Percentiles rank a stretch among this genome's conserved stretches.
phyloP scores from a whole-genome alignment of 345 rosid genomes.

The Pistacia atlantica region DNA sequence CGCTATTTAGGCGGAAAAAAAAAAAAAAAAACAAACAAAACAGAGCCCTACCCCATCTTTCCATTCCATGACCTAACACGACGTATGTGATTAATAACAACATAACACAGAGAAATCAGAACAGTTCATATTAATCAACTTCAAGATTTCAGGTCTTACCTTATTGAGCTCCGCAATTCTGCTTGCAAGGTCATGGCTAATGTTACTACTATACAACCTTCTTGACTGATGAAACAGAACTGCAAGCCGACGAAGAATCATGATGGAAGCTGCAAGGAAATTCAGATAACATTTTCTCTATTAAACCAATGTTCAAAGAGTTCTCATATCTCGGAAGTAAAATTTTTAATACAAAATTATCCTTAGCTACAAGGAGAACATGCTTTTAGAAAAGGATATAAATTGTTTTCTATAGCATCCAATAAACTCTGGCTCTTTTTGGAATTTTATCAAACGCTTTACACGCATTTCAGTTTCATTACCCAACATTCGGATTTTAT shows the following conservation, averaged over 20 bases:
- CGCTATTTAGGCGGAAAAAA: background rate
- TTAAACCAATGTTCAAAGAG: background rate
- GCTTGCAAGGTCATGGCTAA: conserved; percentile 27
- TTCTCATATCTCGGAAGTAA: background rate
- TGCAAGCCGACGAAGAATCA: conserved; percentile 52
- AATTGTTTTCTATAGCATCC: too few relatives aligned
- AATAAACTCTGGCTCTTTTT: too few relatives aligned
- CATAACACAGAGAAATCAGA: background rate
- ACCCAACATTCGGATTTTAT: too few relatives aligned
- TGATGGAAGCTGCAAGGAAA: conserved; percentile 20
- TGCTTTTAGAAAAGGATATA: too few relatives aligned
- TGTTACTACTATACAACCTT: conserved; percentile 40
- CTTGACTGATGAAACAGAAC: conserved; percentile 27
- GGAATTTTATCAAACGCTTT: too few relatives aligned
- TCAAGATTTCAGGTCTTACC: conserved; percentile 27
- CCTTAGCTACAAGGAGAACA: too few relatives aligned
- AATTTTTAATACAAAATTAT: too few relatives aligned
- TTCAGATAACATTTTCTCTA: background rate
- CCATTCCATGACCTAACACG: background rate
- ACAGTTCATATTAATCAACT: background rate
- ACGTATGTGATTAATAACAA: background rate
- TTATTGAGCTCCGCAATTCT: conserved; percentile 54
- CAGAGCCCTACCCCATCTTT: background rate
- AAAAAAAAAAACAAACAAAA: background rate
- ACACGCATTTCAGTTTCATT: too few relatives aligned